Percentiles rank a stretch among this genome's conserved stretches.
phyloP scores from a whole-genome alignment of 371 early-diverging fungal genomes.

The Mucor indicus region DNA sequence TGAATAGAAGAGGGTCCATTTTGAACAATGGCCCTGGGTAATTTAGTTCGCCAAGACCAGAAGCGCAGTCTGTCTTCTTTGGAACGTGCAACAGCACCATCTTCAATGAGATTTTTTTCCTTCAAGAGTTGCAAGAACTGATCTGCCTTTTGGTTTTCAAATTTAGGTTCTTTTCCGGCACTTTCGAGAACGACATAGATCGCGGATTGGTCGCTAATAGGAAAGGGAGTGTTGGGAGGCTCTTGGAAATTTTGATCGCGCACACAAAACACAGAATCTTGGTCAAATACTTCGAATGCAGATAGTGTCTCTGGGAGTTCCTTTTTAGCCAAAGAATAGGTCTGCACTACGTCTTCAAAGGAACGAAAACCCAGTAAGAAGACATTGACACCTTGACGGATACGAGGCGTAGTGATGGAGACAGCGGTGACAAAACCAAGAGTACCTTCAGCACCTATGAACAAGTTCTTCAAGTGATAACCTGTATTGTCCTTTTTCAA shows the following conservation, averaged over 20 bases:
- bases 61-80: slow-evolving; percentile 17
- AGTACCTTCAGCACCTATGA: slow-evolving; percentile 94
- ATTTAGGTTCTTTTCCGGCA: slow-evolving; percentile 76
- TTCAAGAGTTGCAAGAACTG: slow-evolving; percentile 58
- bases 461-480: slow-evolving; percentile 91
- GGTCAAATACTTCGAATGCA: slow-evolving; percentile 94
- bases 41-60: slow-evolving; percentile 38
- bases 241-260: slow-evolving; percentile 47
- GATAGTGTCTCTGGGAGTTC: slow-evolving; percentile 83
- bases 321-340: slow-evolving; percentile 63
- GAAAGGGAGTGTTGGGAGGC: slow-evolving; percentile 39
- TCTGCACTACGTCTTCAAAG: slow-evolving; percentile 66
- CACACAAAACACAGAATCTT: slow-evolving; percentile 56
- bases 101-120: slow-evolving; percentile 54
- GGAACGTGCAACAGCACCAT: slow-evolving; percentile 74
- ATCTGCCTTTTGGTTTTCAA: slow-evolving; percentile 75
- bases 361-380: slow-evolving; percentile 68
- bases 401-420: slow-evolving; percentile 63
- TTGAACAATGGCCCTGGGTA: slow-evolving; percentile 28
- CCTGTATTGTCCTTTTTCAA: slow-evolving; percentile 88
- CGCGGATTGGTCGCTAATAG: slow-evolving; percentile 52
- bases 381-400: slow-evolving; percentile 52
- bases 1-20: slow-evolving; percentile 59
- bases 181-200: slow-evolving; percentile 92
- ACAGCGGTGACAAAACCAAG: slow-evolving; percentile 89